Evolutionary conservation across 2,329 filamentous ascomycete genomes (phyloP).

Genomic region (Phyllosticta citribraziliensis): DNA sequence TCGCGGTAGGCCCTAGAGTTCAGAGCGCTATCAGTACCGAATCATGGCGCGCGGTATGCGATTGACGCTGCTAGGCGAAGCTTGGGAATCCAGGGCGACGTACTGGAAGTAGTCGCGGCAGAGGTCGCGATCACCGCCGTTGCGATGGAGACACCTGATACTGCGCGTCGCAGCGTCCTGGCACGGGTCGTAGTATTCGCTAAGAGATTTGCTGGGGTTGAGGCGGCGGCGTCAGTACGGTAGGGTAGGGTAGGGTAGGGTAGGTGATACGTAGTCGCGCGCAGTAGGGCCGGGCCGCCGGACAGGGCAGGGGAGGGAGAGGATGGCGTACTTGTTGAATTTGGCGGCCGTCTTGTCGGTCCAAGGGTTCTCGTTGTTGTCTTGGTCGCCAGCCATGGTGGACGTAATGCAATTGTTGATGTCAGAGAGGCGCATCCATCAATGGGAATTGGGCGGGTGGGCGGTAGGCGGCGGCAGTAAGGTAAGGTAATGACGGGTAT

Average conservation of each 20-base stretch:
- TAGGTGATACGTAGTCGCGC: not conserved
- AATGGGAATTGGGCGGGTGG: slow-evolving; percentile 1
- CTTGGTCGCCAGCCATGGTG: slow-evolving; percentile 12
- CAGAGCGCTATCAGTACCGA: not conserved
- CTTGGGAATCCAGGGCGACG: slow-evolving; percentile 27
- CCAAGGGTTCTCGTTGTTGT: slow-evolving; percentile 19
- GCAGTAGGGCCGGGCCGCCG: slow-evolving; percentile 1
- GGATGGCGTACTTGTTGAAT: slow-evolving; percentile 29
- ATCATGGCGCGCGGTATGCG: not conserved
- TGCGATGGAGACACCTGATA: slow-evolving; percentile 79
- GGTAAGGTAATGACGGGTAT: too few relatives aligned
- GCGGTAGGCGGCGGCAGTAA: not conserved
- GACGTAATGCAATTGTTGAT: not conserved
- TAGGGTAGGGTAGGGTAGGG: too few relatives aligned
- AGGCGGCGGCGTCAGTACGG: not conserved
- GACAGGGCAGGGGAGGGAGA: not conserved
- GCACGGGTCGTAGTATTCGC: slow-evolving; percentile 90
- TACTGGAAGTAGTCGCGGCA: slow-evolving; percentile 94
- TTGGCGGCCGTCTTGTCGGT: slow-evolving; percentile 24
- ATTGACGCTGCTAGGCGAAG: not conserved
- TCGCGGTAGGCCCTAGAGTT: slow-evolving; percentile 73
- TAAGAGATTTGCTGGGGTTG: slow-evolving; percentile 63
- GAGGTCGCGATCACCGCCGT: slow-evolving; percentile 78
- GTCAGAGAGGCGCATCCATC: slow-evolving; percentile 2
- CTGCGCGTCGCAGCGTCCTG: slow-evolving; percentile 82